Conservation (phyloP, 2,329 filamentous ascomycete species). For the Hymenoscyphus infarciens region DNA sequence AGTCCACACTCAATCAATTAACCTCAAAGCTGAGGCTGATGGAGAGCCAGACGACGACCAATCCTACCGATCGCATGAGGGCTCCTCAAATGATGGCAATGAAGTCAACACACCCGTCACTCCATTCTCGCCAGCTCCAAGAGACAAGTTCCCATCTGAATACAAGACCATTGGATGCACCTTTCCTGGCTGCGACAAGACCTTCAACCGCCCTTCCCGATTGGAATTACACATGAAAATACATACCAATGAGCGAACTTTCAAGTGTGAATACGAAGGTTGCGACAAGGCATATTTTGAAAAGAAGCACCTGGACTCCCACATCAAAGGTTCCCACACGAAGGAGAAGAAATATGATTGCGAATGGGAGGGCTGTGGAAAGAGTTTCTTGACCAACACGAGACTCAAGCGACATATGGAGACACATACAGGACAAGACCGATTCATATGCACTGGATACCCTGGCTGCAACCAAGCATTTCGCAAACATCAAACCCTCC, state of each 20-base stretch:
- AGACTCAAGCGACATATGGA: constrained; percentile 72
- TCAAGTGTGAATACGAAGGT: constrained; percentile 62
- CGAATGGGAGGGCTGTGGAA: constrained; percentile 67
- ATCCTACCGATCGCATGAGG: constrained; percentile 27
- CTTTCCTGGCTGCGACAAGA: constrained; percentile 70
- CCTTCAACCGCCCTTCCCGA: constrained; percentile 82
- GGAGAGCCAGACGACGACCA: constrained; percentile 33
- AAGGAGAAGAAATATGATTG: constrained; percentile 68
- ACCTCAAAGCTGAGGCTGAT: constrained; percentile 40
- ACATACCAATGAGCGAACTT: constrained; percentile 81
- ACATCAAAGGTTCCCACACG: constrained; percentile 78
- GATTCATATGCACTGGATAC: constrained; percentile 69
- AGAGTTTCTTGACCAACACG: constrained; percentile 77
- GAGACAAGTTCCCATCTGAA: constrained; percentile 61
- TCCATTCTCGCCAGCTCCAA: constrained; percentile 29
- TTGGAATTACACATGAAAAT: constrained; percentile 77
- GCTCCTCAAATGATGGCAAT: constrained; percentile 34
- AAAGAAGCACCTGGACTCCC: constrained; percentile 80
- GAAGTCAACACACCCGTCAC: constrained; percentile 41
- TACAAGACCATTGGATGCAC: constrained; percentile 76
- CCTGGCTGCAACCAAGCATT: constrained; percentile 73
- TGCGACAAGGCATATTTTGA: constrained; percentile 86
- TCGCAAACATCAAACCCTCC: constrained; percentile 80
- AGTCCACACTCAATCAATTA: constrained; percentile 4
- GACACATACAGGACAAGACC: constrained; percentile 74